phyloP scores from a whole-genome alignment of 306 rosid species.

The Corylus americana region DNA sequence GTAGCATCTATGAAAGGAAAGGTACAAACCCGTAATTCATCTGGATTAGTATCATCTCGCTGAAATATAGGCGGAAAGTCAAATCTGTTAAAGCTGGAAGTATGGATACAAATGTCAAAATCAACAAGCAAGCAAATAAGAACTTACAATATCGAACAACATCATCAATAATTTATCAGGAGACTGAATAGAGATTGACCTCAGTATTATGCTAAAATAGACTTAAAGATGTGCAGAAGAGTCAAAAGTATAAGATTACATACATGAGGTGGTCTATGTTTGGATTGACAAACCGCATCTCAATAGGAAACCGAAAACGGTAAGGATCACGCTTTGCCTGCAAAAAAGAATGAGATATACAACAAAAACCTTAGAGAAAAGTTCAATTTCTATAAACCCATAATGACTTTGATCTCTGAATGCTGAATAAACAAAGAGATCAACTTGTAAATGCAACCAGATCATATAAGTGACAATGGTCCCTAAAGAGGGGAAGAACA shows the following conservation, averaged over 20 bases:
- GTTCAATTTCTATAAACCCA: background rate
- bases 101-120: constrained; percentile 33
- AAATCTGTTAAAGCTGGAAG: constrained; percentile 84
- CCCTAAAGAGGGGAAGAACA: constrained; percentile 5
- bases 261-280: constrained; percentile 96
- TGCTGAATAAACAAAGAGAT: background rate
- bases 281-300: constrained; percentile 86
- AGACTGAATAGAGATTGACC: constrained; percentile 23
- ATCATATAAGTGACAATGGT: constrained; percentile 25
- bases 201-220: constrained; percentile 13
- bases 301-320: constrained; percentile 93
- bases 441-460: constrained; percentile 1
- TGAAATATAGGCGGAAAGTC: constrained; percentile 89
- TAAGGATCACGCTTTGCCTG: constrained; percentile 98
- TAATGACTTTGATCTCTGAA: constrained; percentile 13
- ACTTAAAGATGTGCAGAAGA: constrained; percentile 9
- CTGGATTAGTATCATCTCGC: constrained; percentile 68
- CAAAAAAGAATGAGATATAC: constrained; percentile 24
- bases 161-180: background rate
- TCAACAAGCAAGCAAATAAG: constrained; percentile 21
- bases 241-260: constrained; percentile 22
- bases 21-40: constrained; percentile 81
- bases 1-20: constrained; percentile 23
- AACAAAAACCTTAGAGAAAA: background rate
- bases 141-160: background rate